Conservation (phyloP, 208 protist species). For the Trichomonas vaginalis region DNA sequence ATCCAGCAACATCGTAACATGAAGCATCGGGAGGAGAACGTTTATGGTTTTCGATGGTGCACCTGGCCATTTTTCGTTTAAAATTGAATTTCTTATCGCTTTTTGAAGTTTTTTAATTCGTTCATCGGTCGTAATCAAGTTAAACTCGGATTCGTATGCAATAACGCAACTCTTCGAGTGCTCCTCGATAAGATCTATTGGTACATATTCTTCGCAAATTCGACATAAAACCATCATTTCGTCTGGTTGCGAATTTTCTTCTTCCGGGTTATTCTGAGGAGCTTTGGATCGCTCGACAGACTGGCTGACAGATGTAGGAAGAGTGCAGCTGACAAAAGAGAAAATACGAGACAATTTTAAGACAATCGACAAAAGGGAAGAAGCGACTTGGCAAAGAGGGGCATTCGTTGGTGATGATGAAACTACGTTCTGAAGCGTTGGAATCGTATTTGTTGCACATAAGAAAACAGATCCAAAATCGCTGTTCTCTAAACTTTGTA, state of each 20-base stretch:
- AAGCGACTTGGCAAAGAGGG: not conserved
- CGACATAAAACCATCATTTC: not conserved
- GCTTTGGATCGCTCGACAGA: not conserved
- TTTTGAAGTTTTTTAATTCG: not conserved
- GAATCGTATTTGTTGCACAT: not conserved
- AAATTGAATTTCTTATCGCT: not conserved
- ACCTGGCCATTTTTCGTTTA: not conserved
- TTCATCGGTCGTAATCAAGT: not conserved
- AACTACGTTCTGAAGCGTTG: not conserved
- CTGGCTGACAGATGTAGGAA: not conserved
- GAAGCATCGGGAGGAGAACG: not conserved
- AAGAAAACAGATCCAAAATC: not conserved
- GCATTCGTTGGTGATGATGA: not conserved
- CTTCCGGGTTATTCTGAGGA: not conserved
- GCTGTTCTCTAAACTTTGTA: not conserved
- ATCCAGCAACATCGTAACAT: not conserved
- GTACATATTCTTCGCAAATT: constrained; percentile 1
- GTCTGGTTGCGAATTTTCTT: not conserved
- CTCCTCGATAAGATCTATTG: not conserved
- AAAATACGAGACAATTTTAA: not conserved
- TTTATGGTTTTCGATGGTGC: not conserved
- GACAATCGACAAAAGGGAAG: not conserved
- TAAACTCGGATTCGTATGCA: not conserved
- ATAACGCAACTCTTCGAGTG: not conserved
- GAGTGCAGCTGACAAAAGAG: not conserved